phyloP scores from a whole-genome alignment of 2,329 filamentous ascomycete species.

The Plectosphaerella cucumerina region DNA sequence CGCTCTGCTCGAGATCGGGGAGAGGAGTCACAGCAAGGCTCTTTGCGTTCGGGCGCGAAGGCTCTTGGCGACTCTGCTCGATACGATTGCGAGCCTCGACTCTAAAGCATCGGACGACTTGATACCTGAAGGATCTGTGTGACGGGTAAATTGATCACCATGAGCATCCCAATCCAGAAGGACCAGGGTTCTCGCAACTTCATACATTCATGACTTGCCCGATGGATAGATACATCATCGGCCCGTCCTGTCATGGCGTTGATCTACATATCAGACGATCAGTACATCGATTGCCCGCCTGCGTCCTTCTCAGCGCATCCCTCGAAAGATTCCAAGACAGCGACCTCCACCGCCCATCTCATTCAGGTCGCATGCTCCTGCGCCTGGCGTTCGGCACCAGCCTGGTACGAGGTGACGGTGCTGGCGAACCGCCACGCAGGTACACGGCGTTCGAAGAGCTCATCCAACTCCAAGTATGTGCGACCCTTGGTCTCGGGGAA shows the following conservation, averaged over 20 bases:
- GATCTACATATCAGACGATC: no score
- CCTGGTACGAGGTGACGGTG: neutral
- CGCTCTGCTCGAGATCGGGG: slow-evolving; percentile 31
- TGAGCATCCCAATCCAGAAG: no score
- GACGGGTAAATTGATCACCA: no score
- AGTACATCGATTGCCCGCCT: no score
- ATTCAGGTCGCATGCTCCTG: neutral
- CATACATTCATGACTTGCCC: no score
- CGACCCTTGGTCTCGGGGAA: slow-evolving; percentile 15
- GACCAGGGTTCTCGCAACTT: no score
- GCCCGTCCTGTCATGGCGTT: no score
- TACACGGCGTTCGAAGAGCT: slow-evolving; percentile 12
- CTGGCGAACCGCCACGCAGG: slow-evolving; percentile 14
- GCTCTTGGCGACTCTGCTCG: slow-evolving; percentile 34
- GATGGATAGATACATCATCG: no score
- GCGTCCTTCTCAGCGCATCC: no score
- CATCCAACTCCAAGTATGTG: slow-evolving; percentile 15
- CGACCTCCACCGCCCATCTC: no score
- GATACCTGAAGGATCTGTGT: neutral
- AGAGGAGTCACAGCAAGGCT: slow-evolving; percentile 29
- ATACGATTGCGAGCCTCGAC: slow-evolving; percentile 34
- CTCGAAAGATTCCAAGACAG: no score
- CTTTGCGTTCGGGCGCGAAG: slow-evolving; percentile 29
- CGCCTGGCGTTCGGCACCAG: neutral
- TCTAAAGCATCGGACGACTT: slow-evolving; percentile 38